These are phyloP conservation scores for Protomyces inouyei DNA, from an alignment of 1,139 yeast genomes.

Conservation along the genomic window DNA sequence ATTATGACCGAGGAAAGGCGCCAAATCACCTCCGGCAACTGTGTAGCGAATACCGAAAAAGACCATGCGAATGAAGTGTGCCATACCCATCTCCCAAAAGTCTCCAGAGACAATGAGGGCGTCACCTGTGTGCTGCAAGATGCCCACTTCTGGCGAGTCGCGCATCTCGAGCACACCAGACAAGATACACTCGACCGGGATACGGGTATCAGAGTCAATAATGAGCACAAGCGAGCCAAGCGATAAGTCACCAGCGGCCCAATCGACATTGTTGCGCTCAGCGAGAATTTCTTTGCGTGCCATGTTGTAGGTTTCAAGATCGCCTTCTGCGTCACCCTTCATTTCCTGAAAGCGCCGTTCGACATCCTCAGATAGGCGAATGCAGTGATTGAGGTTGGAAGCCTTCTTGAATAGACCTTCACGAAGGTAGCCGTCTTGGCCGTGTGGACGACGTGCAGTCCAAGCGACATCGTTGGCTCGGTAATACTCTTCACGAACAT, in stretches of 20 bases:
- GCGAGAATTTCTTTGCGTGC: constrained; percentile 4
- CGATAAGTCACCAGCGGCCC: constrained; percentile 28
- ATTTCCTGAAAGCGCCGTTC: constrained; percentile 28
- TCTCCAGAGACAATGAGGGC: constrained; percentile 30
- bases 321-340: constrained; percentile 28
- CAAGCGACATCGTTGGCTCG: constrained; percentile 28
- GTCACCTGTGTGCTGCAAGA: constrained; percentile 30
- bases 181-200: constrained; percentile 31
- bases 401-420: constrained; percentile 26
- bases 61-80: constrained; percentile 31
- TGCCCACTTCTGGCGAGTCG: constrained; percentile 31
- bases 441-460: constrained; percentile 31
- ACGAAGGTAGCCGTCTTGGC: constrained; percentile 28
- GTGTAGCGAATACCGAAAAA: constrained; percentile 31
- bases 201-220: constrained; percentile 32
- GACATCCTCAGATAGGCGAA: constrained; percentile 28
- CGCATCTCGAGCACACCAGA: constrained; percentile 32
- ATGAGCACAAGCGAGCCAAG: constrained; percentile 31
- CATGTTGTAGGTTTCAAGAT: constrained; percentile 25
- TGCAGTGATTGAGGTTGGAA: constrained; percentile 21
- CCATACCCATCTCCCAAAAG: constrained; percentile 31
- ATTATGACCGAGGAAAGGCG: constrained; percentile 32
- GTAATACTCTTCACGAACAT: constrained; percentile 28
- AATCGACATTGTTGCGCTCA: constrained; percentile 4
- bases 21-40: constrained; percentile 31